phyloP scores from a whole-genome alignment of 805 yeast species.

The Saccharomycopsis oosterbeekiorum region DNA sequence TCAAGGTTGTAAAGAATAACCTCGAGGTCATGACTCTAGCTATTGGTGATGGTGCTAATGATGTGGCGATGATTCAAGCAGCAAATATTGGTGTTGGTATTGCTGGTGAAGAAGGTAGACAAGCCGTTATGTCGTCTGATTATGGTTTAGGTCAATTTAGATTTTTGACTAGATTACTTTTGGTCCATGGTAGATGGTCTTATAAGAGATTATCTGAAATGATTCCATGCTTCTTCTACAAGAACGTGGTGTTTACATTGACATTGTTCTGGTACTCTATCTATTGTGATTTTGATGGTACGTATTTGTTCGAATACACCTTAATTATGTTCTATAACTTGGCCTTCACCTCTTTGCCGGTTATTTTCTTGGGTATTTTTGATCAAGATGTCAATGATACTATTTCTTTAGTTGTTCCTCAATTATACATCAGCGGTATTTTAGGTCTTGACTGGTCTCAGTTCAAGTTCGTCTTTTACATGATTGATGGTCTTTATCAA shows the following conservation, averaged over 20 bases:
- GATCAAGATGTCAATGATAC: constrained; percentile 69
- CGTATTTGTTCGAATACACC: constrained; percentile 70
- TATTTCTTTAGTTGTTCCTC: constrained; percentile 59
- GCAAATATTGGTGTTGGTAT: constrained; percentile 82
- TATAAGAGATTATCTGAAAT: constrained; percentile 64
- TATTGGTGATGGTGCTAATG: constrained; percentile 82
- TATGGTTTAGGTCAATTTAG: constrained; percentile 76
- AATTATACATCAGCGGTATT: constrained; percentile 60
- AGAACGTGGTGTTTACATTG: constrained; percentile 64
- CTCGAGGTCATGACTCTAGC: constrained; percentile 70
- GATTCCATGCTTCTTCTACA: constrained; percentile 72
- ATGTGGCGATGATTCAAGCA: constrained; percentile 81
- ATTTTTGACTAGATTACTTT: constrained; percentile 49
- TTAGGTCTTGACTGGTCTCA: constrained; percentile 54
- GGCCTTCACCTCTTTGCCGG: constrained; percentile 74
- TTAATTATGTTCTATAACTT: constrained; percentile 69
- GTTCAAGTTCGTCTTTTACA: constrained; percentile 47
- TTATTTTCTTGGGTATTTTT: constrained; percentile 57
- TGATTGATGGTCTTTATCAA: constrained; percentile 64
- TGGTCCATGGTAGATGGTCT: constrained; percentile 83
- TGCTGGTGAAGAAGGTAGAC: constrained; percentile 82
- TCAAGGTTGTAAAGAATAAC: constrained; percentile 50
- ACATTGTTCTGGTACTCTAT: constrained; percentile 73
- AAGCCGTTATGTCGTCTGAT: constrained; percentile 81
- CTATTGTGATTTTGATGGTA: constrained; percentile 60